Evolutionary conservation across 495 filamentous ascomycete species (phyloP).

Genomic region (Trichoderma virens): DNA sequence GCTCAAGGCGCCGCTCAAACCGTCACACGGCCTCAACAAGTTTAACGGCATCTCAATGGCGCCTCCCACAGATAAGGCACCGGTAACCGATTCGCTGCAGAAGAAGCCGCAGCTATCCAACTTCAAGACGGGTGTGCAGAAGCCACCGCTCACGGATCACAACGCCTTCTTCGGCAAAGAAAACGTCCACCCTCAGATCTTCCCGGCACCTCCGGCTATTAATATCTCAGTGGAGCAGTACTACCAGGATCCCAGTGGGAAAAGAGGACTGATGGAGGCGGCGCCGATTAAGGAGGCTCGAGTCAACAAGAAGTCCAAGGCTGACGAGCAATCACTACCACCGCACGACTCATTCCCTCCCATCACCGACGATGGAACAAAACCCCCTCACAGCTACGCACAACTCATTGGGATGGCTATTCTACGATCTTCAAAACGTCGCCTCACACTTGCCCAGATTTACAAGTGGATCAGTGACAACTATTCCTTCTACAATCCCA

Average conservation of each 20-base stretch:
- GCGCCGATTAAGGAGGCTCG: constrained; percentile 64
- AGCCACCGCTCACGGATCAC: constrained; percentile 26
- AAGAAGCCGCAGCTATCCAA: constrained; percentile 65
- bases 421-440: constrained; percentile 71
- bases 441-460: constrained; percentile 89
- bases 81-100: constrained; percentile 75
- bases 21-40: constrained; percentile 31
- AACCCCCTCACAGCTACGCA: constrained; percentile 88
- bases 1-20: constrained; percentile 37
- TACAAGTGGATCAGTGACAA: constrained; percentile 99
- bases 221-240: constrained; percentile 45
- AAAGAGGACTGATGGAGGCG: constrained; percentile 64
- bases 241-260: constrained; percentile 52
- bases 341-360: constrained; percentile 68
- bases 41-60: constrained; percentile 61
- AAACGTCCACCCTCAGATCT: constrained; percentile 47
- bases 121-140: constrained; percentile 54
- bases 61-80: constrained; percentile 55
- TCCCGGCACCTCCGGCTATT: constrained; percentile 43
- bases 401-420: constrained; percentile 97
- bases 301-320: constrained; percentile 52
- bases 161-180: constrained; percentile 55
- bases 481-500: constrained; percentile 75
- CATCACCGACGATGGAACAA: constrained; percentile 78
- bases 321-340: constrained; percentile 50